A percentile compares a stretch with the other conserved stretches of the same genome.
Conservation (phyloP, 1,284 basidiomycete genomes). For the Heterobasidion irregulare region DNA sequence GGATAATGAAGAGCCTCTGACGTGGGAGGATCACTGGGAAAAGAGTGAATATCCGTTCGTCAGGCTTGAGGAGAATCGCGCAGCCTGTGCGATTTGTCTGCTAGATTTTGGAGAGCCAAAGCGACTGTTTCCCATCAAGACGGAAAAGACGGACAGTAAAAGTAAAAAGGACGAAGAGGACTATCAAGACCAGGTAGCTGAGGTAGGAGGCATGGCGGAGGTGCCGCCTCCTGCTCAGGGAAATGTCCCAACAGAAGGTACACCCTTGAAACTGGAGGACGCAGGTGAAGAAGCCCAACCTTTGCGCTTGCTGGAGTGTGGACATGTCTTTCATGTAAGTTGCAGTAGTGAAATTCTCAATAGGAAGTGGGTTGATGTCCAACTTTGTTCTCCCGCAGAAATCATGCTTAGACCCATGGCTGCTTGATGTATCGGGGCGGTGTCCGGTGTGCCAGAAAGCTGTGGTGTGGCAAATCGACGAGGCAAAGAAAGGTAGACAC, state of each 20-base stretch:
- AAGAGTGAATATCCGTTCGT: constrained; percentile 52
- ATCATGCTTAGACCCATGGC: constrained; percentile 75
- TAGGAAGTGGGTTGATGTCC: too few species aligned
- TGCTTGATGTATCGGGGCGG: constrained; percentile 68
- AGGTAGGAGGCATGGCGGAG: constrained; percentile 3
- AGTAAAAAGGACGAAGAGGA: background rate
- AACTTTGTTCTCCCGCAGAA: constrained; percentile 33
- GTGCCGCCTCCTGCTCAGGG: constrained; percentile 20
- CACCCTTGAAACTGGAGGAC: constrained; percentile 43
- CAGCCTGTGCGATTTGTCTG: constrained; percentile 74
- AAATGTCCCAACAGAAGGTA: constrained; percentile 28
- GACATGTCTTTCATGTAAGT: constrained; percentile 74
- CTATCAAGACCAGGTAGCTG: background rate
- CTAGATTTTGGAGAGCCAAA: constrained; percentile 76
- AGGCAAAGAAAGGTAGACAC: background rate
- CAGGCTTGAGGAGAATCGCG: constrained; percentile 68
- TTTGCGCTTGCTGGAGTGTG: constrained; percentile 60
- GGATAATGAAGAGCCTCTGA: constrained; percentile 27
- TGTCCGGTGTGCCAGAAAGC: constrained; percentile 70
- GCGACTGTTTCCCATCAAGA: constrained; percentile 14
- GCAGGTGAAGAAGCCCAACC: constrained; percentile 70
- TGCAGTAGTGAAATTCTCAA: background rate
- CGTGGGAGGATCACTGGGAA: constrained; percentile 45
- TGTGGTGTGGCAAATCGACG: constrained; percentile 27
- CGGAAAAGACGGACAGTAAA: background rate